Evolutionary conservation across 345 rosid genomes (phyloP), one percentile per base, ranked within the genome.

Genomic region (Lepidium didymum): DNA sequence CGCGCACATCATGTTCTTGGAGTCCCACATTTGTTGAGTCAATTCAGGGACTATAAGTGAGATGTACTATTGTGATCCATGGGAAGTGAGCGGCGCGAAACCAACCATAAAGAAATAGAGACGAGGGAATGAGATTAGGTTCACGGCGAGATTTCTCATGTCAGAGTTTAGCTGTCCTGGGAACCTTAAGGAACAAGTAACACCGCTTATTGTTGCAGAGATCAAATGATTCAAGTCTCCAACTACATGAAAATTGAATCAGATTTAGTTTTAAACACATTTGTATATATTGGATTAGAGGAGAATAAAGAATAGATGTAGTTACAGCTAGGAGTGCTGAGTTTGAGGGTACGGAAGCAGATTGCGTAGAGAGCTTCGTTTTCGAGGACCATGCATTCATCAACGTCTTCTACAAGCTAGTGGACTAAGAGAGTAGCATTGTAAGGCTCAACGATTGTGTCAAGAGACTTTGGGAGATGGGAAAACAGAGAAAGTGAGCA

Each of bases 101-200:
- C 72, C 72, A 1, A 67, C 72, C 72, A 67, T 67, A 63, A 67
- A 67, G 72, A 67, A 67, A 29, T 67, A 62, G 72, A 67, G 72
- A 53, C 72, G 72, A 29, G 72, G 72, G 72, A 67, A 67, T 14
- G 72, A 63, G 72, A 67, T 55, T 46, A 67, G 54, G 63, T 67
- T 67, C 43, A 67, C 63, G 0, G 72, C 72, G 3, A 67, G 62
- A 15, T 67, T 67, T 41, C 72, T 52, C 10, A 67, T 63, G 60
- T 67, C 72, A 8, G 72, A 67, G 50, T 55, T 67, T 7, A 67
- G 33, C 31, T 67, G 72, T 41, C 63, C 72, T 0, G 63, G 72
- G 72, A 67, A 67, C 62, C 72, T 52, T 4, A 67, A 57, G 60
- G 27, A 67, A 53, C 71, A 67, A 3, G 71, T 67, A 16, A 67